These are phyloP conservation scores for Fusarium lateritium DNA, from an alignment of 2,329 filamentous ascomycete genomes.

Conservation along the genomic window DNA sequence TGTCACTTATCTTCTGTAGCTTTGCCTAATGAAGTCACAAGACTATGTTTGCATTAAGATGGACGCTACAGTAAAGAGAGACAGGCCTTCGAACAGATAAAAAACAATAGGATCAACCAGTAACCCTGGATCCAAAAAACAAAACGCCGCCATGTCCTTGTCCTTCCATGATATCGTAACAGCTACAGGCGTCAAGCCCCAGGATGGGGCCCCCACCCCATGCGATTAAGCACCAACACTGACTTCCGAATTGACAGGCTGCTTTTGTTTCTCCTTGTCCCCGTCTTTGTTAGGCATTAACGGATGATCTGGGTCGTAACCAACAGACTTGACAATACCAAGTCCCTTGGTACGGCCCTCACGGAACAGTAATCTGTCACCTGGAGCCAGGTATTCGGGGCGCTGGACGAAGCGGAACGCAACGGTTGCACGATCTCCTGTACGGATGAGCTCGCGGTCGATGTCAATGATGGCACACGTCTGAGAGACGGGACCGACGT, in stretches of 20 bases:
- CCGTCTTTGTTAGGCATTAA: conserved; percentile 50
- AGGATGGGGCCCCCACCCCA: not conserved
- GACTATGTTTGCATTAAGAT: conserved; percentile 6
- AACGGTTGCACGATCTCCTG: conserved; percentile 92
- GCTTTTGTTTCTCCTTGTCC: conserved; percentile 44
- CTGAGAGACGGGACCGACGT: conserved; percentile 94
- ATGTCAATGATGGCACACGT: conserved; percentile 98
- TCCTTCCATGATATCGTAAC: conserved; percentile 34
- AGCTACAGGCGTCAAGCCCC: conserved; percentile 4
- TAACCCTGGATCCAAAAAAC: conserved; percentile 6
- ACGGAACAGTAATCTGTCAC: conserved; percentile 91
- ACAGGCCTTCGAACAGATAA: conserved; percentile 6
- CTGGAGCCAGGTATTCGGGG: conserved; percentile 90
- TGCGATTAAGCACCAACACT: conserved; percentile 43
- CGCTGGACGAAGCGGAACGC: conserved; percentile 96
- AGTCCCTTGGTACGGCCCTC: conserved; percentile 96
- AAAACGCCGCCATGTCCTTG: conserved; percentile 29
- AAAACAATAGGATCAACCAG: conserved; percentile 1
- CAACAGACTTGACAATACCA: conserved; percentile 92
- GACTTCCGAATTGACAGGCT: conserved; percentile 41
- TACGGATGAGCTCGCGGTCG: conserved; percentile 94
- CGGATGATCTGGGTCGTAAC: conserved; percentile 80
- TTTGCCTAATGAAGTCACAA: not conserved
- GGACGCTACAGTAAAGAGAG: conserved; percentile 32
- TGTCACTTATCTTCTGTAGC: no score